Percentiles rank a stretch among this genome's conserved stretches.
Conservation (phyloP, 257 asterid species). For the Solanum chmielewskii region DNA sequence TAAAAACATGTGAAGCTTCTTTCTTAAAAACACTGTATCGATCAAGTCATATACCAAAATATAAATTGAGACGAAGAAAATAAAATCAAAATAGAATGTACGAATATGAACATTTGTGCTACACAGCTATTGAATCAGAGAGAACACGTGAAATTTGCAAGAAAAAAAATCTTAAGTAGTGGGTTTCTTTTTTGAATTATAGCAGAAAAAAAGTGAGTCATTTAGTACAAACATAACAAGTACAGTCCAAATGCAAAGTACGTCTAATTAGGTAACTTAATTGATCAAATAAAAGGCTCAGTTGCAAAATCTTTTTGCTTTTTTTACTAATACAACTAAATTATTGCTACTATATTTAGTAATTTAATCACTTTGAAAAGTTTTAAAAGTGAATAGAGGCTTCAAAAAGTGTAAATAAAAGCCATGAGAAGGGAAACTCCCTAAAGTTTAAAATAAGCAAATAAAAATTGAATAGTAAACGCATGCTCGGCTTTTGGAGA, state of each 20-base stretch:
- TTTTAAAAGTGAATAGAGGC: background rate
- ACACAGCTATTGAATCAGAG: background rate
- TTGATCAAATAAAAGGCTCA: background rate
- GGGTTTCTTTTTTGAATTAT: background rate
- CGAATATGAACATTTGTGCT: background rate
- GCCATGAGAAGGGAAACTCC: background rate
- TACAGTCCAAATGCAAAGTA: background rate
- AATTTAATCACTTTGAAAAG: background rate
- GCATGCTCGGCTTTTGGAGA: background rate
- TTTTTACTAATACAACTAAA: background rate
- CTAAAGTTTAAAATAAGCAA: background rate
- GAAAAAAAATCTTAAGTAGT: background rate
- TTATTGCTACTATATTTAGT: background rate
- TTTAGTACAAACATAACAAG: background rate
- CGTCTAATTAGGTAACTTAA: background rate
- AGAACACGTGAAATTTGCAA: background rate
- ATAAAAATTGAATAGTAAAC: background rate
- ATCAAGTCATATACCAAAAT: background rate
- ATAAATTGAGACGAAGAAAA: background rate
- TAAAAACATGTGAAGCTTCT: background rate
- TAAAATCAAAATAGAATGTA: background rate
- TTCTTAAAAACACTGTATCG: no score
- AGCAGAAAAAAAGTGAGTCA: background rate
- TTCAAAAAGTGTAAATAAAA: background rate
- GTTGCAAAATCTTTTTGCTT: background rate